Conservation (phyloP, 2,329 filamentous ascomycete species). For the Trichoderma gracile region DNA sequence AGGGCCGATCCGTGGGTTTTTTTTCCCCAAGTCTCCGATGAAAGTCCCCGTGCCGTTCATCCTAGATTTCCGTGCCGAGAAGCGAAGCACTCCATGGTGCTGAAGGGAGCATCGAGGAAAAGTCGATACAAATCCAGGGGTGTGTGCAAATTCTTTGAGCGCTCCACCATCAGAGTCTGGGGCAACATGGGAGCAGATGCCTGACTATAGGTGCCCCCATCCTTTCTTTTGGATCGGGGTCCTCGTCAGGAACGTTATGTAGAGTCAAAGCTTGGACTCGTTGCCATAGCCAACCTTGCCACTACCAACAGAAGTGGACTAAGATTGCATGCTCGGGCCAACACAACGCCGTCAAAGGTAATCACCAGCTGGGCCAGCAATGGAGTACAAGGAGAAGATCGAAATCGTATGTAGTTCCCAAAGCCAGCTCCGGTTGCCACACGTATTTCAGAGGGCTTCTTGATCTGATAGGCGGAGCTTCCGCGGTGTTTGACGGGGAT, state of each 20-base stretch:
- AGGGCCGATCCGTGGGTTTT: background rate
- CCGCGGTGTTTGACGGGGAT: background rate
- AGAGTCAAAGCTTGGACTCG: background rate
- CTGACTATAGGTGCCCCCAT: too few species aligned
- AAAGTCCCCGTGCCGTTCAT: background rate
- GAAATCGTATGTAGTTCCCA: background rate
- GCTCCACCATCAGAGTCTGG: background rate
- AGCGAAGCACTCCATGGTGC: background rate
- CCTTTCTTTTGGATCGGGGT: background rate
- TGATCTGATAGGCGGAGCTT: conserved; percentile 7
- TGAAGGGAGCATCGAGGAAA: background rate
- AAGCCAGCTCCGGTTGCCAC: conserved; percentile 14
- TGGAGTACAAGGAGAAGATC: background rate
- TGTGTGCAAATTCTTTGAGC: too few species aligned
- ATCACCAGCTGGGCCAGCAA: too few species aligned
- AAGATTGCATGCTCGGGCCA: background rate
- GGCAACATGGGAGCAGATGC: background rate
- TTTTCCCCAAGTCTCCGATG: background rate
- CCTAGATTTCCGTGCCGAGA: background rate
- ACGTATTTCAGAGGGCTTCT: conserved; percentile 1
- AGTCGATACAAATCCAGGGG: too few species aligned
- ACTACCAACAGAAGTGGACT: background rate
- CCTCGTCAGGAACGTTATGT: background rate
- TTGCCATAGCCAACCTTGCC: background rate
- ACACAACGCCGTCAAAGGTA: background rate